phyloP scores from a whole-genome alignment of 208 protist species.

The Leishmania braziliensis region DNA sequence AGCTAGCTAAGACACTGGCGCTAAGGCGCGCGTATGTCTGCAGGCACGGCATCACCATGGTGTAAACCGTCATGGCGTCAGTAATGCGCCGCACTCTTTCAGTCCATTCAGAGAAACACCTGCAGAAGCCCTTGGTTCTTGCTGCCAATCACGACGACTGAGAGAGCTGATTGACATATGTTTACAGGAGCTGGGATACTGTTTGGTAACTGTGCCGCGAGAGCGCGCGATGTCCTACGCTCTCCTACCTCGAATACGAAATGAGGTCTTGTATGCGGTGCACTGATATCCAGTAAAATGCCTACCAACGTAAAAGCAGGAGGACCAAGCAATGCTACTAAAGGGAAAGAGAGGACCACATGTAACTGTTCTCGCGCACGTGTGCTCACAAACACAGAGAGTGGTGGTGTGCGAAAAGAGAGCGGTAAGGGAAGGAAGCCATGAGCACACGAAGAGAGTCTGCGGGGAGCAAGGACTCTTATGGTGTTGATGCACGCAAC shows the following conservation, averaged over 20 bases:
- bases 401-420: not conserved
- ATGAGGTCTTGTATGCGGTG: not conserved
- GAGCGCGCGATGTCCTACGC: not conserved
- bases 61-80: not conserved
- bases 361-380: not conserved
- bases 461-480: not conserved
- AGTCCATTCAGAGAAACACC: not conserved
- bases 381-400: not conserved
- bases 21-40: constrained; percentile 15
- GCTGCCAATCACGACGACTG: not conserved
- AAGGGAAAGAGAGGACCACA: not conserved
- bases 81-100: not conserved
- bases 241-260: not conserved
- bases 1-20: not conserved
- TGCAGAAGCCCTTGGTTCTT: not conserved
- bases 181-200: not conserved
- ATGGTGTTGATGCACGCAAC: too few species aligned
- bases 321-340: not conserved
- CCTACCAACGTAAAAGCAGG: not conserved
- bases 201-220: not conserved
- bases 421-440: not conserved
- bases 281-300: not conserved
- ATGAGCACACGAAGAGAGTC: not conserved
- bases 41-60: not conserved
- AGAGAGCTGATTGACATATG: not conserved